Percentiles rank a stretch among this genome's conserved stretches.
phyloP scores from a whole-genome alignment of 2,329 filamentous ascomycete species.

The Monosporascus cannonballus region DNA sequence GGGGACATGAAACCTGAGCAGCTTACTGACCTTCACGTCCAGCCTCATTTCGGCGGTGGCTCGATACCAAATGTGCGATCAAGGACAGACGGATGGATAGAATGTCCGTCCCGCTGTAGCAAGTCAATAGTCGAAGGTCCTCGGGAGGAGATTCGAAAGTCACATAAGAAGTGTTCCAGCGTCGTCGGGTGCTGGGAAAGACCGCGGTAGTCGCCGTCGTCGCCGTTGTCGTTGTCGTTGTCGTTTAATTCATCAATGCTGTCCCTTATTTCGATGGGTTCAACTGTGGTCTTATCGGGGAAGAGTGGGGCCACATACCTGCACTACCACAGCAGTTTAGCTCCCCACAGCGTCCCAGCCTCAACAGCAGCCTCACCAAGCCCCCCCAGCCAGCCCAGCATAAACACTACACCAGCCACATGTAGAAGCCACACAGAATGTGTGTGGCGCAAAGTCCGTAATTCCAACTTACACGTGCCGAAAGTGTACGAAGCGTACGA shows the following conservation, averaged over 20 bases:
- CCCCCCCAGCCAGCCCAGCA: no score
- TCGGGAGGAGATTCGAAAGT: no score
- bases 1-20: no score
- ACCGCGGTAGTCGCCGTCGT: no score
- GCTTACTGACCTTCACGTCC: conserved; percentile 22
- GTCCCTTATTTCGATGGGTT: not conserved
- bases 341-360: not conserved
- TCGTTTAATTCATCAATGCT: not conserved
- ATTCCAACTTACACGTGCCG: no score
- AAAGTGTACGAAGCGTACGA: no score
- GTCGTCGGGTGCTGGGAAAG: no score
- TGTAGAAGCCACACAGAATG: not conserved
- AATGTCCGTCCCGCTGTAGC: conserved; percentile 5
- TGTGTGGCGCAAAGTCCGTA: no score
- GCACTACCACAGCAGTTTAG: no score
- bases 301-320: not conserved
- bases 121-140: no score
- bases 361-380: not conserved
- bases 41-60: conserved; percentile 23
- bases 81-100: not conserved
- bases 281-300: not conserved
- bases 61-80: not conserved
- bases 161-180: no score
- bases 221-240: not conserved
- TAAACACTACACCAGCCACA: not conserved